These are phyloP conservation scores for Chalciporus chontae DNA, from an alignment of 768 basidiomycete species.

Conservation along the genomic window DNA sequence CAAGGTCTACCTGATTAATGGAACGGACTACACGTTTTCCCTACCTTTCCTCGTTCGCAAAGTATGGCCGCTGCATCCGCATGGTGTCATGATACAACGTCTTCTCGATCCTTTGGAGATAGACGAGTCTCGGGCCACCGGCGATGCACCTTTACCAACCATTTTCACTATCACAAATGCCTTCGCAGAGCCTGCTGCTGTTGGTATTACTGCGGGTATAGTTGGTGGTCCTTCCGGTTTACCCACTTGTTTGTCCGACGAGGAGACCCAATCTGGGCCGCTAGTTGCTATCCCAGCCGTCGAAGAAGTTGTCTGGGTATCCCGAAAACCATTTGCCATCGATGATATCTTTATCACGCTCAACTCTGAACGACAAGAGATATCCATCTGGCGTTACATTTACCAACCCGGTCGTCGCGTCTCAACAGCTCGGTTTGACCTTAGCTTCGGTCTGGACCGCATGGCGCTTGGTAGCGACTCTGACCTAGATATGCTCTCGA, in stretches of 20 bases:
- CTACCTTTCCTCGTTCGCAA: slow-evolving; percentile 76
- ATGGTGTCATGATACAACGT: slow-evolving; percentile 77
- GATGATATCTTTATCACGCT: slow-evolving; percentile 58
- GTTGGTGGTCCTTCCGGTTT: slow-evolving; percentile 38
- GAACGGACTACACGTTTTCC: slow-evolving; percentile 71
- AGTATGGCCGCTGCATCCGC: slow-evolving; percentile 76
- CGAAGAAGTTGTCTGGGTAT: slow-evolving; percentile 65
- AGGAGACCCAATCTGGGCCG: slow-evolving; percentile 48
- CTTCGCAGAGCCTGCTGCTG: slow-evolving; percentile 67
- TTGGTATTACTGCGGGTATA: slow-evolving; percentile 66
- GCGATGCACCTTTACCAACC: slow-evolving; percentile 70
- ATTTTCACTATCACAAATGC: slow-evolving; percentile 77
- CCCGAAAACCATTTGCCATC: slow-evolving; percentile 39
- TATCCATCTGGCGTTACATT: slow-evolving; percentile 73
- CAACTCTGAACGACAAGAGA: slow-evolving; percentile 45
- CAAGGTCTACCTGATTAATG: slow-evolving; percentile 67
- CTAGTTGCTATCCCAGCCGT: slow-evolving; percentile 55
- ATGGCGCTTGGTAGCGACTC: slow-evolving; percentile 57
- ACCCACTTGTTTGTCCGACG: slow-evolving; percentile 45
- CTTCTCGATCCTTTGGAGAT: slow-evolving; percentile 65
- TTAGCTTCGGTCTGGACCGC: slow-evolving; percentile 61
- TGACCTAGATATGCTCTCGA: slow-evolving; percentile 39
- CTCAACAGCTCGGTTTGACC: slow-evolving; percentile 50
- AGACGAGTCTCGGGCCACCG: slow-evolving; percentile 60
- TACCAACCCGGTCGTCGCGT: slow-evolving; percentile 44